Evolutionary conservation across 2,329 filamentous ascomycete species (phyloP).

Genomic region (Magnaporthales sp.): DNA sequence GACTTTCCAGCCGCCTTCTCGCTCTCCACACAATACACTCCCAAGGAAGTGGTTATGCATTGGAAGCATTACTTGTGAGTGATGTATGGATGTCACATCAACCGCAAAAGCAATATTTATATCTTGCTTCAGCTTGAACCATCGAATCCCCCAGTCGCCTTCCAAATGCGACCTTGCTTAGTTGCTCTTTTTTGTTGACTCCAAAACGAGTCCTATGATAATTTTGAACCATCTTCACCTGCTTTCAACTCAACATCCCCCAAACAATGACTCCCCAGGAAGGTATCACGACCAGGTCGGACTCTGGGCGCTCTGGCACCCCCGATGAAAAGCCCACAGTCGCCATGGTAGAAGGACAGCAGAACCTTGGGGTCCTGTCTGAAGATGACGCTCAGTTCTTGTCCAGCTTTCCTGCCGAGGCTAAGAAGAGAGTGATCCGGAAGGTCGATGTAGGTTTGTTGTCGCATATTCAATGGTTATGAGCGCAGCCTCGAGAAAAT

Average conservation of each 20-base stretch:
- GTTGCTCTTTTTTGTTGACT: background rate
- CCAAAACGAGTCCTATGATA: too few relatives aligned
- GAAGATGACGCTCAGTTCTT: constrained; percentile 3
- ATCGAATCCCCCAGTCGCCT: background rate
- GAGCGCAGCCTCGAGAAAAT: too few relatives aligned
- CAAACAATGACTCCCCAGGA: background rate
- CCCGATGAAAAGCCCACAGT: background rate
- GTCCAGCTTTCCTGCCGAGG: background rate
- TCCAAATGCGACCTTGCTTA: background rate
- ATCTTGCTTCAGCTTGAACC: background rate
- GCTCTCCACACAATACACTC: background rate
- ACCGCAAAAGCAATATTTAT: background rate
- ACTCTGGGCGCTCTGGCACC: background rate
- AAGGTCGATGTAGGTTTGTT: background rate
- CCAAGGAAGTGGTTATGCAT: background rate
- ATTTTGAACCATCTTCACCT: background rate
- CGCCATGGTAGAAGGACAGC: background rate
- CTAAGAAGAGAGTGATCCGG: background rate
- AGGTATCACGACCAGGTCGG: background rate
- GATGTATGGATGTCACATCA: background rate
- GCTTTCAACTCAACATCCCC: background rate
- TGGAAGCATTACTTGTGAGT: background rate
- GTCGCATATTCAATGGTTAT: background rate
- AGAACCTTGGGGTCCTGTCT: background rate
- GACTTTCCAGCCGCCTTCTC: background rate